These are phyloP conservation scores for Pyrenophora tritici-repentis DNA, from an alignment of 2,329 filamentous ascomycete species.

Conservation along the genomic window DNA sequence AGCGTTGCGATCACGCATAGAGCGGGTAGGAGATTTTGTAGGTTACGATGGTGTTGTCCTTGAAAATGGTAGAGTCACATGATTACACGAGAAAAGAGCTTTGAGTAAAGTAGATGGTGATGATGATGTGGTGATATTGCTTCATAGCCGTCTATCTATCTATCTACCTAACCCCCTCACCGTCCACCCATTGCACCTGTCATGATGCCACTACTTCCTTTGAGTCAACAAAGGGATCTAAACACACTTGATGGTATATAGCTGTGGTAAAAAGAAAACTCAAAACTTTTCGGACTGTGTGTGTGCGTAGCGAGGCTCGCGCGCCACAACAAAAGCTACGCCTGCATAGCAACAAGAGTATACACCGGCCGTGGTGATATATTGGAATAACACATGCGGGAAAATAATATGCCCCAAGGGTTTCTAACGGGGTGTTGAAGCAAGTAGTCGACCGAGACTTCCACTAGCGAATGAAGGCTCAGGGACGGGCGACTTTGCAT, in stretches of 20 bases:
- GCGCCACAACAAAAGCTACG: conserved; percentile 1
- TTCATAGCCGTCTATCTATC: too few species aligned
- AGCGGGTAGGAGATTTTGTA: too few species aligned
- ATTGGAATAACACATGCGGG: conserved; percentile 3
- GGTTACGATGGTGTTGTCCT: too few species aligned
- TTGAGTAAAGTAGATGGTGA: too few species aligned
- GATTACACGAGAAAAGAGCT: too few species aligned
- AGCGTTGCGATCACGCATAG: too few species aligned
- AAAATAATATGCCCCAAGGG: not conserved
- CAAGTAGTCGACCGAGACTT: conserved; percentile 45
- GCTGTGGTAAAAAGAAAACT: not conserved
- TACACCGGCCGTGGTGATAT: not conserved
- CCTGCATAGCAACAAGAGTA: conserved; percentile 4
- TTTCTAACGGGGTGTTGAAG: conserved; percentile 27
- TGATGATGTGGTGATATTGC: too few species aligned
- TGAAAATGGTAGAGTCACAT: too few species aligned
- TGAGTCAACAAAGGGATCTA: not conserved
- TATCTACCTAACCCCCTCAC: too few species aligned
- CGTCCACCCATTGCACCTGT: not conserved
- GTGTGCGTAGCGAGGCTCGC: not conserved
- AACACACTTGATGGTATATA: conserved; percentile 7
- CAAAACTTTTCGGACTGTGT: not conserved
- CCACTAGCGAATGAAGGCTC: conserved; percentile 43
- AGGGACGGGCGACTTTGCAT: conserved; percentile 43
- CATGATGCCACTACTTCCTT: not conserved